Base-by-base conservation (phyloP, 805 yeast species). In the Teunomyces panamensis region DNA sequence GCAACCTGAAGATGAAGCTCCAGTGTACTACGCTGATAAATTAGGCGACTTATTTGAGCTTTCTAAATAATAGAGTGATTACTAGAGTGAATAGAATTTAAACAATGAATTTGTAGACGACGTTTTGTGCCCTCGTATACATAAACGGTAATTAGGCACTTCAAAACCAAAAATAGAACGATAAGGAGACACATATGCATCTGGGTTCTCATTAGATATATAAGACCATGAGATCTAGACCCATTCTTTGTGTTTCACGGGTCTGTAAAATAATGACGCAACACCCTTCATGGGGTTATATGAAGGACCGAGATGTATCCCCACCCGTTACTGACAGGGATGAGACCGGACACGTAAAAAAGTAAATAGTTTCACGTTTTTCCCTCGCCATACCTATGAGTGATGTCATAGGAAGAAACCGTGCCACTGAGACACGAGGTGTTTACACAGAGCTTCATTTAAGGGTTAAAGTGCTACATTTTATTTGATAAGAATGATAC, bases 21-120 rank as follows among this genome's bases (percentile, higher is more conserved):
- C 97, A 7, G 79, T 83, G 11, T 86, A 69, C 58, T 86, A 78
- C 58, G 86, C 90, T 20, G 76, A 77, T 30, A 83, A 81, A 57
- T 69, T 92, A 37, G 96, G 96, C n/a, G 90, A 85, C 51, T 67
- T 91, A 47, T 87, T 72, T 57, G 89, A 84, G 57, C 63, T 82
- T 13, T 47, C 56, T 32, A 44, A 43, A n/a, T 46, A 42, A 20
- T 36, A 24, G 27, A 17, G 27, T 13, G 39, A 24, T n/a, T 3
- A 33, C 17, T 32, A 32, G 17, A 32, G 13, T 13, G 13, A 32
- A 8, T 13, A n/a, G 17, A n/a, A 32, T 32, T 32, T 9, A 32
- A 20, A 20, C 24, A 20, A 20, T 20, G 24, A 20, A 20, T 20
- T 20, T 20, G 24, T 20, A 20, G 24, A 20, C 24, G 24, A 20